A percentile compares a stretch with the other conserved stretches of the same genome.
phyloP scores from a whole-genome alignment of 768 basidiomycete species.

The Arthromyces matolae region DNA sequence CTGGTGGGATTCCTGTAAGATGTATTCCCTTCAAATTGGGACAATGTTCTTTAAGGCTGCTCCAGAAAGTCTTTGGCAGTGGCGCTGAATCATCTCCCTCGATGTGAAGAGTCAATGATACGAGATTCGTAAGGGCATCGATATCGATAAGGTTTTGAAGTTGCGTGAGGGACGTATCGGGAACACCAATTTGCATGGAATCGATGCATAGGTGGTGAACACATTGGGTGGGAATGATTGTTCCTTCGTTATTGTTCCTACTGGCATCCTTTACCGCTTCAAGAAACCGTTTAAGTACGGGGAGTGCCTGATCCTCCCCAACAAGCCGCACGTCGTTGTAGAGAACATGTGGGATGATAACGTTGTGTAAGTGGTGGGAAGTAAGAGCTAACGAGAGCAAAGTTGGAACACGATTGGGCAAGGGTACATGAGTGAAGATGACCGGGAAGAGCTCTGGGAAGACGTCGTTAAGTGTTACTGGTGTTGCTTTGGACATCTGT shows the following conservation, averaged over 20 bases:
- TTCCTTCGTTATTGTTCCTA: background rate
- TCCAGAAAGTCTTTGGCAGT: background rate
- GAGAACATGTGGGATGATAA: slow-evolving; percentile 6
- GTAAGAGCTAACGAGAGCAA: slow-evolving; percentile 1
- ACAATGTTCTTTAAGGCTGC: background rate
- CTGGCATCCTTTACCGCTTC: background rate
- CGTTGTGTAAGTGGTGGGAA: too few relatives aligned
- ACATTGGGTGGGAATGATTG: background rate
- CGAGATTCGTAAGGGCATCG: background rate
- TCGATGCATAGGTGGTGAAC: background rate
- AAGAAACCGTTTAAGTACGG: background rate
- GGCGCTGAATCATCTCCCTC: too few relatives aligned
- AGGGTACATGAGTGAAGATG: slow-evolving; percentile 1
- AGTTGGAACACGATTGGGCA: slow-evolving; percentile 1
- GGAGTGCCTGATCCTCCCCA: background rate
- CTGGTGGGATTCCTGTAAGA: background rate
- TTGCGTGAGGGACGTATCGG: background rate
- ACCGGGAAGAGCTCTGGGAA: slow-evolving; percentile 5
- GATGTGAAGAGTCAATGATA: background rate
- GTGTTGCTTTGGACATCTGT: too few relatives aligned
- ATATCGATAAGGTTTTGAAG: background rate
- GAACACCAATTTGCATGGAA: background rate
- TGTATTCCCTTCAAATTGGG: background rate
- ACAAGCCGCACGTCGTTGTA: slow-evolving; percentile 1
- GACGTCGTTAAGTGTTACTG: background rate